Conservation (phyloP, 2,329 filamentous ascomycete genomes). For the Colletotrichum agaves region DNA sequence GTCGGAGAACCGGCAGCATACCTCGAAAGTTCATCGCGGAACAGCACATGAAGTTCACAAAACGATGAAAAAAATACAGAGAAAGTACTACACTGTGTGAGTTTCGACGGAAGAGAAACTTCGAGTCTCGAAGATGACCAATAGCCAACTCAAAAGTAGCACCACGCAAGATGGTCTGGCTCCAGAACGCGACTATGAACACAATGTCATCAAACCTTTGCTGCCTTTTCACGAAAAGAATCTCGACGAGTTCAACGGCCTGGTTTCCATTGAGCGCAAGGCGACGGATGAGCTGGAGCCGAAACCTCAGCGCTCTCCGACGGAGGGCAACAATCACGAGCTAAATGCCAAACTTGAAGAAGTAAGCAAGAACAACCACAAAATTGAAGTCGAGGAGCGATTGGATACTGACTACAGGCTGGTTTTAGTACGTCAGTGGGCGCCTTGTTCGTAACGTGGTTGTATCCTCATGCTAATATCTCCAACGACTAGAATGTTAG, state of each 20-base stretch:
- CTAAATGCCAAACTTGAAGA: neutral
- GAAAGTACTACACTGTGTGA: neutral
- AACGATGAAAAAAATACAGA: neutral
- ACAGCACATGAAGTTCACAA: neutral
- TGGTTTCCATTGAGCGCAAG: constrained; percentile 2
- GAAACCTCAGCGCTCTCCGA: neutral
- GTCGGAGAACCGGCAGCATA: neutral
- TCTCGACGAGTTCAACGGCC: constrained; percentile 2
- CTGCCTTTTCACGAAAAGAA: neutral
- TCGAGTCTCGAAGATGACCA: neutral
- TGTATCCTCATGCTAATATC: neutral
- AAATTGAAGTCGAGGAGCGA: neutral
- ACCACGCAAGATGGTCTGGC: neutral
- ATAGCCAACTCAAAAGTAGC: neutral
- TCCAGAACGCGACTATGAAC: neutral
- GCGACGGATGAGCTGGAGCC: neutral
- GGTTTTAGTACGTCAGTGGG: constrained; percentile 10
- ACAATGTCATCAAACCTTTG: neutral
- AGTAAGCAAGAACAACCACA: neutral
- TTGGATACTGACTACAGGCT: neutral
- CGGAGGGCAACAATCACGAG: neutral
- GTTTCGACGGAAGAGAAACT: neutral
- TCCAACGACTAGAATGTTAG: constrained; percentile 15
- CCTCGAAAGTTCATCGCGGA: neutral
- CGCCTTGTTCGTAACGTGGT: neutral